These are phyloP conservation scores for Hyphopichia pseudoburtonii DNA, from an alignment of 1,139 yeast genomes.

Conservation along the genomic window DNA sequence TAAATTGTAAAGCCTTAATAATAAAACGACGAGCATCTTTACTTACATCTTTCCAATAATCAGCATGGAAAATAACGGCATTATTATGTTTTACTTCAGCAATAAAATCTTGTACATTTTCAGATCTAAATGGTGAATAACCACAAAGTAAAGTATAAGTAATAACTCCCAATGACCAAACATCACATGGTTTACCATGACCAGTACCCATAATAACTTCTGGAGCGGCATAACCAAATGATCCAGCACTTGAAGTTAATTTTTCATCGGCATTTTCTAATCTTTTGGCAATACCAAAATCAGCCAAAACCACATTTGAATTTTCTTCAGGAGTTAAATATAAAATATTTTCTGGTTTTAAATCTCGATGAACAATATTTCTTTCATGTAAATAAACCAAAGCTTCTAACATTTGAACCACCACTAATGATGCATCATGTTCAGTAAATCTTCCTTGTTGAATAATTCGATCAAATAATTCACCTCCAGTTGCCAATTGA, in stretches of 20 bases:
- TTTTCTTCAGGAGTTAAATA: conserved; percentile 54
- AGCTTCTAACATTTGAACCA: conserved; percentile 72
- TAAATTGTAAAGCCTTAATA: conserved; percentile 58
- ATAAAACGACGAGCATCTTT: conserved; percentile 76
- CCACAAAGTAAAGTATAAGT: conserved; percentile 90
- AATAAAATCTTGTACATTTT: conserved; percentile 76
- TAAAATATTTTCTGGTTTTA: conserved; percentile 86
- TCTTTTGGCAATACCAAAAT: conserved; percentile 87
- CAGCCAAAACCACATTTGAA: conserved; percentile 80
- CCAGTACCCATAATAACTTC: conserved; percentile 77
- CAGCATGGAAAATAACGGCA: conserved; percentile 81
- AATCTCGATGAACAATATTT: conserved; percentile 85
- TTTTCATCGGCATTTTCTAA: conserved; percentile 60
- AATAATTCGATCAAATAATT: conserved; percentile 80
- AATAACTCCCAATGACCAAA: conserved; percentile 91
- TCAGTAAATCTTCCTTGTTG: conserved; percentile 80
- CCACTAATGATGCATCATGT: conserved; percentile 71
- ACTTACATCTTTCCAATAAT: conserved; percentile 82
- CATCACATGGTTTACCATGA: conserved; percentile 89
- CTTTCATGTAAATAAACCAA: conserved; percentile 67
- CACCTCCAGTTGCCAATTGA: conserved; percentile 88
- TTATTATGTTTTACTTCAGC: conserved; percentile 68
- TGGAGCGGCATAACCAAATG: conserved; percentile 94
- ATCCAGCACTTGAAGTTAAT: conserved; percentile 79
- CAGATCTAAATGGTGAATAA: conserved; percentile 88